A percentile compares a stretch with the other conserved stretches of the same genome.
Conservation (phyloP, 805 yeast species). For the Sugiyamaella smithiae region DNA sequence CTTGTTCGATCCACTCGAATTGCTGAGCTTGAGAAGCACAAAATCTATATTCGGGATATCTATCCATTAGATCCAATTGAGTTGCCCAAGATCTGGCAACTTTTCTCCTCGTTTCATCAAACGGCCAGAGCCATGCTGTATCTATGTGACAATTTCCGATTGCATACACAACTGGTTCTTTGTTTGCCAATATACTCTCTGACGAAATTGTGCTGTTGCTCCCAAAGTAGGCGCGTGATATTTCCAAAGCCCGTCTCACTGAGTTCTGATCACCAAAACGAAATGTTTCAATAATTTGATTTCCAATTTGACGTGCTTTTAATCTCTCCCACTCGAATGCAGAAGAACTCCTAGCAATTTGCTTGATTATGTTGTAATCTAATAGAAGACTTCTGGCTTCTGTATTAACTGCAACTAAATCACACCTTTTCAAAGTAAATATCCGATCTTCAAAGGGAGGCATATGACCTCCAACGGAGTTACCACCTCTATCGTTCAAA, state of each 20-base stretch:
- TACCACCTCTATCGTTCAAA: conserved; percentile 91
- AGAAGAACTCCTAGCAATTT: conserved; percentile 84
- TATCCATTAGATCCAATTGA: conserved; percentile 75
- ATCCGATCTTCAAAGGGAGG: conserved; percentile 71
- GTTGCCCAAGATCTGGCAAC: conserved; percentile 92
- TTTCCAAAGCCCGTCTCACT: not conserved
- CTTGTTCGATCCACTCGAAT: conserved; percentile 80
- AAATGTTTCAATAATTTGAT: conserved; percentile 77
- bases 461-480: conserved; percentile 48
- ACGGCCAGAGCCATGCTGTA: conserved; percentile 98
- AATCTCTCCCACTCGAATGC: conserved; percentile 78
- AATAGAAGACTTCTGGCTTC: conserved; percentile 71
- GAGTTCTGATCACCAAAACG: conserved; percentile 38
- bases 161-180: conserved; percentile 55
- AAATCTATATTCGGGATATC: conserved; percentile 85
- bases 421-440: conserved; percentile 66
- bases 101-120: conserved; percentile 88
- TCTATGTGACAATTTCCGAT: conserved; percentile 94
- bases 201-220: not conserved
- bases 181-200: conserved; percentile 45
- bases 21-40: conserved; percentile 95
- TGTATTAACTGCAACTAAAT: conserved; percentile 73
- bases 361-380: conserved; percentile 85
- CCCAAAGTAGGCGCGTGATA: not conserved
- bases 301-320: conserved; percentile 75